Conservation (phyloP, 2,329 filamentous ascomycete genomes). For the Alternaria sp. region DNA sequence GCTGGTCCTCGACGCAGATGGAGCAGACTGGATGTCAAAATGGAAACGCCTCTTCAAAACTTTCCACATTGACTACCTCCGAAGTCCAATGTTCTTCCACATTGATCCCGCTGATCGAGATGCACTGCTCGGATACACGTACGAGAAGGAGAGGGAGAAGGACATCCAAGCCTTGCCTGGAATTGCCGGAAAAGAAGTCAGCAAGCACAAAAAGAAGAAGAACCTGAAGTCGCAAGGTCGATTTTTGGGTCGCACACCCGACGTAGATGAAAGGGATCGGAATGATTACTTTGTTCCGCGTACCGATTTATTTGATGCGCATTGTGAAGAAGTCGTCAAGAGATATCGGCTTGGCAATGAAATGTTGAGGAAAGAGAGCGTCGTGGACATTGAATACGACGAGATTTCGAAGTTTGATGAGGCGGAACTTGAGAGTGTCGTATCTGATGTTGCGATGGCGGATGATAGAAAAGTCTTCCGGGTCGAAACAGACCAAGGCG, state of each 20-base stretch:
- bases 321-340: slow-evolving; percentile 53
- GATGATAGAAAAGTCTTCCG: slow-evolving; percentile 68
- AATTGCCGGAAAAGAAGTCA: slow-evolving; percentile 80
- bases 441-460: slow-evolving; percentile 29
- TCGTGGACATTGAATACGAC: slow-evolving; percentile 69
- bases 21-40: slow-evolving; percentile 70
- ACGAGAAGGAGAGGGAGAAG: slow-evolving; percentile 65
- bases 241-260: slow-evolving; percentile 53
- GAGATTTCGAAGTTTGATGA: slow-evolving; percentile 50
- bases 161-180: slow-evolving; percentile 75
- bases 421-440: slow-evolving; percentile 29
- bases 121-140: slow-evolving; percentile 73
- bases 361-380: slow-evolving; percentile 67
- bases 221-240: slow-evolving; percentile 57
- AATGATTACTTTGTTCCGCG: slow-evolving; percentile 59
- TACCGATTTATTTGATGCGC: slow-evolving; percentile 52
- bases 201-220: slow-evolving; percentile 78
- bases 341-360: slow-evolving; percentile 60
- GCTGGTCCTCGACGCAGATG: slow-evolving; percentile 72
- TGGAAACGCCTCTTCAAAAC: slow-evolving; percentile 75
- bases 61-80: slow-evolving; percentile 74
- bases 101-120: slow-evolving; percentile 79
- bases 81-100: slow-evolving; percentile 86
- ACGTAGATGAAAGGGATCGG: slow-evolving; percentile 57
- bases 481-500: slow-evolving; percentile 64